These are phyloP conservation scores for Zygosaccharomyces rouxii DNA, from an alignment of 805 yeast species.

Conservation along the genomic window DNA sequence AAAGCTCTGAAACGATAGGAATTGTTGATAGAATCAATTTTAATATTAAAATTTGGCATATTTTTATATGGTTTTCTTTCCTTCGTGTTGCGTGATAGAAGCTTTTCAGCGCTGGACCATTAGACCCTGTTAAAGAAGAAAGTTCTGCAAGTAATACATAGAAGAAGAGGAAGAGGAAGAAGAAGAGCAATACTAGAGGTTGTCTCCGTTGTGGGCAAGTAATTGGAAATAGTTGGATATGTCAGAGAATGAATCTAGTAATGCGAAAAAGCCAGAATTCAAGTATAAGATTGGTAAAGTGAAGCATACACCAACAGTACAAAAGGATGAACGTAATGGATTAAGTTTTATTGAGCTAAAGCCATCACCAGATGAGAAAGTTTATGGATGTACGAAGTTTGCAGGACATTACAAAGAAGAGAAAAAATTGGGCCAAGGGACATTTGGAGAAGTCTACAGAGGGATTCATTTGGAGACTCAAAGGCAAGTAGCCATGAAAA, in stretches of 20 bases:
- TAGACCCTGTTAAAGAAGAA: background rate
- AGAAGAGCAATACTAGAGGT: background rate
- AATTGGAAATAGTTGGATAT: background rate
- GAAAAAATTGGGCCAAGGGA: constrained; percentile 73
- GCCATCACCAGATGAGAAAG: constrained; percentile 24
- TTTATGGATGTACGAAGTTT: constrained; percentile 34
- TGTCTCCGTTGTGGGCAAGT: background rate
- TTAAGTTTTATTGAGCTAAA: constrained; percentile 27
- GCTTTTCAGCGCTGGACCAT: constrained; percentile 3
- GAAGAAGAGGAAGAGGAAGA: background rate
- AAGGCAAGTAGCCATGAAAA: constrained; percentile 81
- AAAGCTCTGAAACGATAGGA: background rate
- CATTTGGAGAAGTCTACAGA: constrained; percentile 83
- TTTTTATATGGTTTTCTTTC: background rate
- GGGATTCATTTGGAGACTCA: constrained; percentile 50
- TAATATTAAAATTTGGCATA: background rate
- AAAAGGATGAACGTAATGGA: constrained; percentile 26
- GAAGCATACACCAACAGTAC: constrained; percentile 32
- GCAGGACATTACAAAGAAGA: constrained; percentile 31
- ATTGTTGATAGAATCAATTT: background rate
- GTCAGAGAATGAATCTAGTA: constrained; percentile 2
- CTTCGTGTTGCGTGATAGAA: constrained; percentile 1
- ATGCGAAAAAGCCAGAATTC: constrained; percentile 15
- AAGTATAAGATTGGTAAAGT: constrained; percentile 36
- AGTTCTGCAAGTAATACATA: background rate